phyloP scores from a whole-genome alignment of 371 early-diverging fungal species.

The Mortierella sp. region DNA sequence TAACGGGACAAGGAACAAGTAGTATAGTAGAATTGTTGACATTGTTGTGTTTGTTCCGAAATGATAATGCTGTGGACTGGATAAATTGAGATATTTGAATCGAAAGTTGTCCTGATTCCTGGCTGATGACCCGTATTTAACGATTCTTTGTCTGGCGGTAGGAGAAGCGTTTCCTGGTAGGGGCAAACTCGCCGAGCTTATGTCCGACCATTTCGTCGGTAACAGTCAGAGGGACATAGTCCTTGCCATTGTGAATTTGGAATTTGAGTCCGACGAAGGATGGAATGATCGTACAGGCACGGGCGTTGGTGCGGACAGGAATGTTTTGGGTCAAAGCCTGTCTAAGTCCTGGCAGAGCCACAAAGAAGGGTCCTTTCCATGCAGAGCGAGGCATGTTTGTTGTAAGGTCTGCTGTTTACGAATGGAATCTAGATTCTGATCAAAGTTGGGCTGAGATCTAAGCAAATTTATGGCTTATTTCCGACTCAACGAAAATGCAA shows the following conservation, averaged over 20 bases:
- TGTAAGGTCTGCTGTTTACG: conserved; percentile 5
- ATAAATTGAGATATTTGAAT: no score
- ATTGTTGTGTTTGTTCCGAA: no score
- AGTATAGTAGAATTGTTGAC: no score
- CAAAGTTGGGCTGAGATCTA: no score
- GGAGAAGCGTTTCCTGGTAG: conserved; percentile 89
- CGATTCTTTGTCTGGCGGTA: conserved; percentile 92
- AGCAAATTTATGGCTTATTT: no score
- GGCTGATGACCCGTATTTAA: conserved; percentile 53
- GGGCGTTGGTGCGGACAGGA: conserved; percentile 82
- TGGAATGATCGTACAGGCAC: conserved; percentile 93
- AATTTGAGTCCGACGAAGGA: conserved; percentile 92
- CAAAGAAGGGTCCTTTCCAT: conserved; percentile 97
- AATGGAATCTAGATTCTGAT: conserved; percentile 1
- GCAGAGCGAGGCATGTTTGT: conserved; percentile 75
- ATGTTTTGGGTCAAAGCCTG: conserved; percentile 59
- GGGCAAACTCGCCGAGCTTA: conserved; percentile 95
- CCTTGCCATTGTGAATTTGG: conserved; percentile 95
- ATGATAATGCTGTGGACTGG: no score
- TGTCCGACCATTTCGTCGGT: conserved; percentile 98
- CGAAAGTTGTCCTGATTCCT: neutral
- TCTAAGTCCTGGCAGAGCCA: conserved; percentile 66
- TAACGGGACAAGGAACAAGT: no score
- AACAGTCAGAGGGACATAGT: conserved; percentile 86
- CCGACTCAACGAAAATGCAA: no score